Evolutionary conservation across 1,284 basidiomycete genomes (phyloP), one percentile per base, ranked within the genome.

Genomic region (Rhodofomes roseus): DNA sequence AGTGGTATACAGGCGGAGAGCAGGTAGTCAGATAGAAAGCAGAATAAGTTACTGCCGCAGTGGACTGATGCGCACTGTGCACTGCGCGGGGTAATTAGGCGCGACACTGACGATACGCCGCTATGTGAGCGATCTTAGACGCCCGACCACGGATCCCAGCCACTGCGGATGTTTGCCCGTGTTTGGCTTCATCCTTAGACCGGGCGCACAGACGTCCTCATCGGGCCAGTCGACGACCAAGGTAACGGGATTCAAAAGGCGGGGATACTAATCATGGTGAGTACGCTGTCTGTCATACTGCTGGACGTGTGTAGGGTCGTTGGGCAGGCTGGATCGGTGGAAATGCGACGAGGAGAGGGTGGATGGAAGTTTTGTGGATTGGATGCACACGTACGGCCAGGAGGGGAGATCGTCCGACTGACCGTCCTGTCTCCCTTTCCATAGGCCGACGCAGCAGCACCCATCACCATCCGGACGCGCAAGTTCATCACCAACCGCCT

Each of bases 401-500:
- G 41, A 57, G 63, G 65, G 56, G 61, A 61, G 66, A 37, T 44
- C 59, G 57, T 65, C 55, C 63, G 37, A 62, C 67, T 67, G 64
- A 73, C 66, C 54, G 39, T 41, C 37, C 51, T 57, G 54, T 55
- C 40, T 52, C 55, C 48, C 44, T 39, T 50, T 64, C 62, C 66
- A 37, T 66, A 89, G 87, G 82, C 87, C 77, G 95, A 96, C 80
- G 84, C 81, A 77, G 81, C 86, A 80, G 90, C 95, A 77, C 92
- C 96, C 69, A 87, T 99, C 71, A 99, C 97, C 68, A 85, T 99
- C 76, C 93, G 97, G 73, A 98, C 97, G 61, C 92, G 96, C 79
- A 98, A 99, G 84, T 99, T 99, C 86, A 93, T 98, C 79, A 98
- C 96, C 73, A 99, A 99, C 89, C 94, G 95, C 68, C 91, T 99